phyloP scores from a whole-genome alignment of 495 filamentous ascomycete species.

The Aspergillus bridgeri region DNA sequence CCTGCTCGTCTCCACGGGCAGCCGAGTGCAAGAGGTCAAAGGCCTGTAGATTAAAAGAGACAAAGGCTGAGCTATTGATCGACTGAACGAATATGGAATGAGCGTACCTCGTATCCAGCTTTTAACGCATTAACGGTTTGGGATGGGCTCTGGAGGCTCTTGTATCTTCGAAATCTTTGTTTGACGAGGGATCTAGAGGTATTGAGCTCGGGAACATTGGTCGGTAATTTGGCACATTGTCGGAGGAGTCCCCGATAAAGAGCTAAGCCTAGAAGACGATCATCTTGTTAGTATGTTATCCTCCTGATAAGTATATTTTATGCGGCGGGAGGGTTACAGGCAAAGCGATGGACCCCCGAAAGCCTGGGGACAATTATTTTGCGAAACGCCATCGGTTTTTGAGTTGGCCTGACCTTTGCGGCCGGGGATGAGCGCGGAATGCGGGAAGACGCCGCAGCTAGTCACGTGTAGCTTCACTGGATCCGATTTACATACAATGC shows the following conservation, averaged over 20 bases:
- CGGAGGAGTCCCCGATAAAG: slow-evolving; percentile 71
- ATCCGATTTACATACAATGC: too few species aligned
- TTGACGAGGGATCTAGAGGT: slow-evolving; percentile 45
- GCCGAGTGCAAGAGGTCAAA: slow-evolving; percentile 40
- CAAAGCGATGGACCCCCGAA: slow-evolving; percentile 56
- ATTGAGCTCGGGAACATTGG: slow-evolving; percentile 35
- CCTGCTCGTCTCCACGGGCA: slow-evolving; percentile 26
- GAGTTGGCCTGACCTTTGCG: neutral
- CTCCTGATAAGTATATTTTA: neutral
- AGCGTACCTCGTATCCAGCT: slow-evolving; percentile 62
- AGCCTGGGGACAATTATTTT: slow-evolving; percentile 43
- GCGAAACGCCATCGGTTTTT: slow-evolving; percentile 11
- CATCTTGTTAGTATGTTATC: slow-evolving; percentile 10
- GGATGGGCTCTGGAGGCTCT: slow-evolving; percentile 49
- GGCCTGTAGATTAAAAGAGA: slow-evolving; percentile 21
- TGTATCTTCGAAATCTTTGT: slow-evolving; percentile 58
- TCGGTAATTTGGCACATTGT: slow-evolving; percentile 50
- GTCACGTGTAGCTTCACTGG: neutral
- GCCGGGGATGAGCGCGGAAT: neutral
- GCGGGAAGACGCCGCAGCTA: neutral
- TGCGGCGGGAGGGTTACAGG: slow-evolving; percentile 48
- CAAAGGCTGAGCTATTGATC: slow-evolving; percentile 17
- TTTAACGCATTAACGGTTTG: slow-evolving; percentile 53
- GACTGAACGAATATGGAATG: neutral
- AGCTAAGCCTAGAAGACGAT: slow-evolving; percentile 53